Base-by-base conservation (phyloP, 768 basidiomycete genomes). In the Podaxis sp. region DNA sequence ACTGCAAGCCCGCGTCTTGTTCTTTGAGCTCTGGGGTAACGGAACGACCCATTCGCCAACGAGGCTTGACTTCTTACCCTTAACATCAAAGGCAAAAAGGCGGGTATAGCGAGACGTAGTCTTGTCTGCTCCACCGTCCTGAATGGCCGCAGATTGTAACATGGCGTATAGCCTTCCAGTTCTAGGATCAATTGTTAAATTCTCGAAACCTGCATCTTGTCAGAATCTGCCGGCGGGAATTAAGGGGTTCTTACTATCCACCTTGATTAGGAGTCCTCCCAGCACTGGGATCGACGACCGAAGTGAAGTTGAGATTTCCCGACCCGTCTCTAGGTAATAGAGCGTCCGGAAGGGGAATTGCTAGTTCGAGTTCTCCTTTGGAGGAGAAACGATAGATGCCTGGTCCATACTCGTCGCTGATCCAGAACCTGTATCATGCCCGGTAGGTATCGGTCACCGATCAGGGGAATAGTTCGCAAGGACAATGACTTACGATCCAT, bases 361-460 rank as follows among this genome's bases (percentile, higher is more conserved):
- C 81, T 65, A 82, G 77, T 22, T 87, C 70, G 5, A 89, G 73
- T 1, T 77, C 66, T 1, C 86, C 86, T 25, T 71, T 69, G 0
- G 76, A 67, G 0, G 78, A 72, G 70, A 83, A 83, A 15, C 76
- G 78, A 71, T 88, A 86, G 64, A 89, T 84, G 66, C 85, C 85
- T 2, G 85, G 85, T 0, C 86, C 88, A 65, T 89, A 89, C 73
- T 89, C 88, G 68, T 89, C 88, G 66, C 84, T 84, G 33, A 83
- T 76, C 86, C 85, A 88, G 72, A 79, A 85, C 0, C 85, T 86
- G 33, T 33, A 9, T 33, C 8, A 33, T 33, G 9, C 33, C 33
- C 33, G 62, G 19, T n/a, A 29, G 49, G 19, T 53, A 57, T 29
- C 5, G 17, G 29, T 41, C 5, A 15, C 47, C 19, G 38, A 11